A percentile compares a stretch with the other conserved stretches of the same genome.
Conservation (phyloP, 305 asterid species). For the Rubia tinctorum region DNA sequence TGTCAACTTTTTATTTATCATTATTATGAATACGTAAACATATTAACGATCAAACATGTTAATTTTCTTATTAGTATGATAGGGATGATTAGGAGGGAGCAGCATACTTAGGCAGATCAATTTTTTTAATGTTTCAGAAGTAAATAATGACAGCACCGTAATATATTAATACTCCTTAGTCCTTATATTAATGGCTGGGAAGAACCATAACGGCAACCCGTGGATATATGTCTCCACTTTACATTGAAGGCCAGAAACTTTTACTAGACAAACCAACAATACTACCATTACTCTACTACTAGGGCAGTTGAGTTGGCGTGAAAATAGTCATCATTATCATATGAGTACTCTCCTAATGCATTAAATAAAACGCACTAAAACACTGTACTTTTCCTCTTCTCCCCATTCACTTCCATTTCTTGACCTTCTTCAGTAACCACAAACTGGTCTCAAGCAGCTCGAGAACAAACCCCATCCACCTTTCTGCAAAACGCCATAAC, state of each 20-base stretch:
- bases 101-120: no score
- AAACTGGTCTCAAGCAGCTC: conserved; percentile 48
- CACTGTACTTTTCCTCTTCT: no score
- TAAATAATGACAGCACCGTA: neutral
- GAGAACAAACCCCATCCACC: conserved; percentile 44
- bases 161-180: neutral
- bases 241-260: neutral
- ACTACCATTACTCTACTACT: neutral
- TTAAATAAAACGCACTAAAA: neutral
- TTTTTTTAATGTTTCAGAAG: no score
- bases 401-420: neutral
- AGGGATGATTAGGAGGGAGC: no score
- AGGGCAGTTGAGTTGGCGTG: neutral
- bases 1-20: no score
- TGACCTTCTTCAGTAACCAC: conserved; percentile 27
- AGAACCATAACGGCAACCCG: neutral
- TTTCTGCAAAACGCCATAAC: conserved; percentile 46
- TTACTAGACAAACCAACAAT: neutral
- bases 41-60: no score
- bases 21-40: no score
- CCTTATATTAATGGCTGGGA: neutral
- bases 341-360: conserved; percentile 2
- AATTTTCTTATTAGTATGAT: fast-evolving
- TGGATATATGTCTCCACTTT: neutral
- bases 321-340: conserved; percentile 13